Percentiles rank a stretch among this genome's conserved stretches.
Conservation (phyloP, 345 rosid species). For the Arabidopsis suecica region DNA sequence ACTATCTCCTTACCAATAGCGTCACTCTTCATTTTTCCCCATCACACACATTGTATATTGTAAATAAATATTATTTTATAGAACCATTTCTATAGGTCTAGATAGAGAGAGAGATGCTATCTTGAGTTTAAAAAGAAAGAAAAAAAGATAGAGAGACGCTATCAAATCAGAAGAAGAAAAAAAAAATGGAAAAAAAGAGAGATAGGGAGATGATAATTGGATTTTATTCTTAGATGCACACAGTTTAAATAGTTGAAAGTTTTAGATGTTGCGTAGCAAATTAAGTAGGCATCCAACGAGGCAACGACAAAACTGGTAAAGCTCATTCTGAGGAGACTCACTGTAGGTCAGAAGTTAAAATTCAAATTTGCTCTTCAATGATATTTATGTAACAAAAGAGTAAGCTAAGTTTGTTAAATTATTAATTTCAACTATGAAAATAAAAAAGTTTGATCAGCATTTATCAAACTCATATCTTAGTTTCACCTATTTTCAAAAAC, state of each 20-base stretch:
- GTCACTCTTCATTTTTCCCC: conserved; percentile 28
- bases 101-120: not conserved
- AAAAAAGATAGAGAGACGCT: not conserved
- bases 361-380: not conserved
- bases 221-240: not conserved
- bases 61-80: not conserved
- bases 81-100: conserved; percentile 21
- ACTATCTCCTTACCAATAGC: conserved; percentile 34
- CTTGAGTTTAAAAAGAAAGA: not conserved
- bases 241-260: conserved; percentile 2
- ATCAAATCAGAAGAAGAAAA: not conserved
- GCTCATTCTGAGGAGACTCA: conserved; percentile 13
- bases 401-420: not conserved
- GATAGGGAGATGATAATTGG: not conserved
- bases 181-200: not conserved
- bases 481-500: not conserved
- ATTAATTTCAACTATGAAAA: too few species aligned
- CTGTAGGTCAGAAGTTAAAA: not conserved
- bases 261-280: conserved; percentile 12
- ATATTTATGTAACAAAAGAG: not conserved
- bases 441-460: too few species aligned
- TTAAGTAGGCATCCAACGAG: not conserved
- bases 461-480: not conserved
- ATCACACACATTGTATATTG: conserved; percentile 30
- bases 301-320: not conserved